Evolutionary conservation across 2,329 filamentous ascomycete genomes (phyloP), one percentile per base, ranked within the genome.

Genomic region (Aspergillus hiratsukae): DNA sequence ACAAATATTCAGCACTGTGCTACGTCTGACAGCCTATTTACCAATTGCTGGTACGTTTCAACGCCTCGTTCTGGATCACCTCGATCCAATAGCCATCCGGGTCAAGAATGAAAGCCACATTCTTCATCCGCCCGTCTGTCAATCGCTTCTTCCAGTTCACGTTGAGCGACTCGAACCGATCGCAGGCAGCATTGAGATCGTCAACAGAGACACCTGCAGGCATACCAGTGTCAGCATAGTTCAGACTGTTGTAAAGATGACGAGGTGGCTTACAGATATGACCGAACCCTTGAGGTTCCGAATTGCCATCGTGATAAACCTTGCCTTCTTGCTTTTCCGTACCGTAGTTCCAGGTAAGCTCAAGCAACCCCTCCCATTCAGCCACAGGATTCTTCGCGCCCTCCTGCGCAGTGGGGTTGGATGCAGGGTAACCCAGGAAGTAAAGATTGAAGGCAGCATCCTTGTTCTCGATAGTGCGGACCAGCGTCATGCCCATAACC

Each of bases 121-220:
- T 90, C 81, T 90, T 93, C 92, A 97, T 96, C 49, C 79, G 74
- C 1, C 93, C 93, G 61, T 97, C 93, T 1, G 90, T 96, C 59
- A 97, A 81, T 62, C 90, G 83, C 86, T 97, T 97, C 85, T 96
- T 96, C 90, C 91, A 99, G 74, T 83, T 87, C 54, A 93, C 88
- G 5, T 87, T 84, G 69, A 90, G 78, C 54, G 86, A 84, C 72
- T 97, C 94, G 65, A 97, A 92, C 14, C 92, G 84, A 69, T 87
- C 78, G 76, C 93, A 97, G 9, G 94, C 92, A 7, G 88, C 88
- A 53, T 94, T 87, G n/a, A 97, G 71, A 70, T 96, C 86, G 69
- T 97, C 93, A 11, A 97, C 92, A 1, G 87, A 82, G 53, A 97
- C 78, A 69, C 86, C 86, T 89, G 51, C 46, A 63, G 29, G 14